These are phyloP conservation scores for Thielaviopsis euricoi DNA, from an alignment of 2,329 filamentous ascomycete species.

Conservation along the genomic window DNA sequence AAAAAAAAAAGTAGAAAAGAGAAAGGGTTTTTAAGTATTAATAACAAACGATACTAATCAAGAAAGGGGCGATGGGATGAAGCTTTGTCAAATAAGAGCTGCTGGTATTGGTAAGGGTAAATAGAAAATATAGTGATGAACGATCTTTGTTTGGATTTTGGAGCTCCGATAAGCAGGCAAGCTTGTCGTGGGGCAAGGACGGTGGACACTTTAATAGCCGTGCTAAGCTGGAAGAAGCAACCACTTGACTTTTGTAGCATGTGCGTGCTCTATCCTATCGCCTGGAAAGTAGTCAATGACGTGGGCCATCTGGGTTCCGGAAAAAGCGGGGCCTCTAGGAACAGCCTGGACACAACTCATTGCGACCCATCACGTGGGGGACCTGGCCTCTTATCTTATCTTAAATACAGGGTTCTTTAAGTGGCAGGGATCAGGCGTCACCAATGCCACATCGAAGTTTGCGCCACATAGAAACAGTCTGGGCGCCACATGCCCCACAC, in stretches of 20 bases:
- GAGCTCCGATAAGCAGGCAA: background rate
- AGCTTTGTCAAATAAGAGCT: background rate
- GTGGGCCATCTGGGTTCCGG: background rate
- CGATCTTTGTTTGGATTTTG: background rate
- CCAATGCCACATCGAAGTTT: constrained; percentile 5
- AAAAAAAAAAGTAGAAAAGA: too few species aligned
- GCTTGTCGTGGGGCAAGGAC: background rate
- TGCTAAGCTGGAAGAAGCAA: background rate
- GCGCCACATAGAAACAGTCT: background rate
- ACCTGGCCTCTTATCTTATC: constrained; percentile 2
- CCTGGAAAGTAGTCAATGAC: constrained; percentile 2
- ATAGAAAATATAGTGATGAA: background rate
- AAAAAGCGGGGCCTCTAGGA: background rate
- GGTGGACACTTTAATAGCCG: background rate
- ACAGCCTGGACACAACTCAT: background rate
- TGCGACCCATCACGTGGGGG: constrained; percentile 3
- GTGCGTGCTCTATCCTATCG: background rate
- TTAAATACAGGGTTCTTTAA: background rate
- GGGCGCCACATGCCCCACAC: constrained; percentile 1
- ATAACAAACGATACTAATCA: background rate
- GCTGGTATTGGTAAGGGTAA: background rate
- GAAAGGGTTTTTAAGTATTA: background rate
- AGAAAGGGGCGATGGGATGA: background rate
- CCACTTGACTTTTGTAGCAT: constrained; percentile 1
- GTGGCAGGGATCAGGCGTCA: background rate